These are phyloP conservation scores for Endocalyx cinctus DNA, from an alignment of 2,329 filamentous ascomycete species.

Conservation along the genomic window DNA sequence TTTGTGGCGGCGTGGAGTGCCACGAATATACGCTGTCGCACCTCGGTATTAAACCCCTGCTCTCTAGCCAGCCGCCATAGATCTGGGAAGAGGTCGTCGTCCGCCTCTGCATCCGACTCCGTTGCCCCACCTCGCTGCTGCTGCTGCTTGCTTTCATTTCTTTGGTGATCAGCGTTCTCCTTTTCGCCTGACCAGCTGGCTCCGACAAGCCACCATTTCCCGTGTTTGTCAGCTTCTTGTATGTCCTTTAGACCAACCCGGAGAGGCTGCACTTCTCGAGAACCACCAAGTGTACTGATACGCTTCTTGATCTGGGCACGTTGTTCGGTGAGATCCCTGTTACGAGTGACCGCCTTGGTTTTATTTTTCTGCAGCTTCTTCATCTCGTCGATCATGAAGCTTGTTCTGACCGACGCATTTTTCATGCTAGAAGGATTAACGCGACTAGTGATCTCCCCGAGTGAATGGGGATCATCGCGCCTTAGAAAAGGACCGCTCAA, in stretches of 20 bases:
- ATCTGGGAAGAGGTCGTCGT: slow-evolving; percentile 48
- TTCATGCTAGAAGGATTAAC: slow-evolving; percentile 69
- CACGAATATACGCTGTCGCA: slow-evolving; percentile 88
- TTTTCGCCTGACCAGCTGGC: slow-evolving; percentile 70
- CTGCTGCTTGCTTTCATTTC: slow-evolving; percentile 13
- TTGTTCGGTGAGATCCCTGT: slow-evolving; percentile 73
- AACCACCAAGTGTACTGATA: slow-evolving; percentile 67
- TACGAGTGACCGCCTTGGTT: slow-evolving; percentile 68
- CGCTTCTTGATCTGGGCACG: slow-evolving; percentile 85
- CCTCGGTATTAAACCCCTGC: slow-evolving; percentile 81
- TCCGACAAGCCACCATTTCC: slow-evolving; percentile 98
- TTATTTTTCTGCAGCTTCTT: slow-evolving; percentile 93
- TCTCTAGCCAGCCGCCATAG: slow-evolving; percentile 69
- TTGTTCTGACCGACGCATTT: slow-evolving; percentile 79
- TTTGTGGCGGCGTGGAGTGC: slow-evolving; percentile 83
- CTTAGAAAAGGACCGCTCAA: slow-evolving; percentile 78
- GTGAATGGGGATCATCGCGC: slow-evolving; percentile 78
- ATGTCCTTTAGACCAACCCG: slow-evolving; percentile 80
- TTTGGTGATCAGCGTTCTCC: slow-evolving; percentile 23
- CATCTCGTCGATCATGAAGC: slow-evolving; percentile 97
- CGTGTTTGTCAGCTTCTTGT: slow-evolving; percentile 74
- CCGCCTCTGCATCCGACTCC: background rate
- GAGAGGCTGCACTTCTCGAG: slow-evolving; percentile 63
- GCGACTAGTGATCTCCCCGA: slow-evolving; percentile 83
- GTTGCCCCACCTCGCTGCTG: slow-evolving; percentile 25